A percentile compares a stretch with the other conserved stretches of the same genome.
phyloP scores from a whole-genome alignment of 495 filamentous ascomycete species.

The Aspergillus panamensis region DNA sequence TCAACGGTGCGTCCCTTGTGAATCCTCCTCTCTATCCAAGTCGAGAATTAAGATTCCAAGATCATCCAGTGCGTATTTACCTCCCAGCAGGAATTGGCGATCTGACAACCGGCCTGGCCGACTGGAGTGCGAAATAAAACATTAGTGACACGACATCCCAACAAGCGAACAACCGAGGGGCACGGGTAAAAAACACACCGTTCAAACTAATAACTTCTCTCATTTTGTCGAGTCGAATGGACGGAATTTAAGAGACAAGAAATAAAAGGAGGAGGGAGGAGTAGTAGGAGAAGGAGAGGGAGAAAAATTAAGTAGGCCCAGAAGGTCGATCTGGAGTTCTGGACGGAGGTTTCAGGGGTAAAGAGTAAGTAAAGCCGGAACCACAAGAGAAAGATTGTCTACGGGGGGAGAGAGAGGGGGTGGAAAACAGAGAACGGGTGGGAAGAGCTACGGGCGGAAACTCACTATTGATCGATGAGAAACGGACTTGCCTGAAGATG shows the following conservation, averaged over 20 bases:
- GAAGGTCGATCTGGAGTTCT: slow-evolving; percentile 26
- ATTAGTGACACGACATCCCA: slow-evolving; percentile 22
- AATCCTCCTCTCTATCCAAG: neutral
- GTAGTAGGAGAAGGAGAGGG: slow-evolving; percentile 20
- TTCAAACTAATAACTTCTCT: slow-evolving; percentile 99
- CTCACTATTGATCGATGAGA: slow-evolving; percentile 18
- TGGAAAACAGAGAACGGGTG: slow-evolving; percentile 19
- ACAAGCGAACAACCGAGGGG: slow-evolving; percentile 13
- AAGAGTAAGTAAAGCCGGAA: slow-evolving; percentile 28
- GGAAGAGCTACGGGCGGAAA: slow-evolving; percentile 9
- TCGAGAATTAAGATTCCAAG: neutral
- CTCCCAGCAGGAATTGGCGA: slow-evolving; percentile 99
- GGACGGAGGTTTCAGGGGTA: slow-evolving; percentile 32
- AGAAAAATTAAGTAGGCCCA: slow-evolving; percentile 21
- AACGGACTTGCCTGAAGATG: slow-evolving; percentile 28
- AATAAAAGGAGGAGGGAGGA: slow-evolving; percentile 13
- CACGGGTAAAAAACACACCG: slow-evolving; percentile 59
- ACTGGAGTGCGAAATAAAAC: slow-evolving; percentile 52
- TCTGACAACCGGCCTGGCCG: slow-evolving; percentile 99
- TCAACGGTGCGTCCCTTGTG: neutral
- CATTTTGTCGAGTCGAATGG: slow-evolving; percentile 60
- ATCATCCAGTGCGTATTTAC: slow-evolving; percentile 44
- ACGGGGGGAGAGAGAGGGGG: slow-evolving; percentile 12
- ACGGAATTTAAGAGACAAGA: slow-evolving; percentile 15
- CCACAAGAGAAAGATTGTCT: slow-evolving; percentile 29